A percentile compares a stretch with the other conserved stretches of the same genome.
Evolutionary conservation across 2,329 filamentous ascomycete genomes (phyloP).

Genomic region (Nigrospora sphaerica): DNA sequence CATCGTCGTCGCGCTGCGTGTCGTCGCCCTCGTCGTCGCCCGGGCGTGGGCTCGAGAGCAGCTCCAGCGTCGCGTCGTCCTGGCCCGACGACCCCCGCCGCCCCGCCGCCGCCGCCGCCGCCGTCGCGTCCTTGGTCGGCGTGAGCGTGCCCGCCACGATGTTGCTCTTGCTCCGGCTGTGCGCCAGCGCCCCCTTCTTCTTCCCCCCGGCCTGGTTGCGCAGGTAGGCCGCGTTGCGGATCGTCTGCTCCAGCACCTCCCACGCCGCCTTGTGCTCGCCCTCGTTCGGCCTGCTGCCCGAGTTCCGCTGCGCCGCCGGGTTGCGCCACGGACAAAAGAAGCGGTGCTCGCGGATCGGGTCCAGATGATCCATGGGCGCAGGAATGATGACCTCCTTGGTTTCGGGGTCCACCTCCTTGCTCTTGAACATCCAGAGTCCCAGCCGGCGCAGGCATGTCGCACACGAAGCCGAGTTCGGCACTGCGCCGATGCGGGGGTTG

Average conservation of each 20-base stretch:
- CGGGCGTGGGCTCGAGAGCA: constrained; percentile 11
- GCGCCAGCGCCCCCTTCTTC: constrained; percentile 19
- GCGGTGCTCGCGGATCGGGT: constrained; percentile 66
- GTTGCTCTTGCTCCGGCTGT: constrained; percentile 20
- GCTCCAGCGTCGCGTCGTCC: constrained; percentile 8
- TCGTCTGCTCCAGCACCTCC: constrained; percentile 44
- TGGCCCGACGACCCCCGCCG: neutral
- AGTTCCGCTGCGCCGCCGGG: constrained; percentile 50
- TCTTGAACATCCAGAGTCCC: constrained; percentile 90
- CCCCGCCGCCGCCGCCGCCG: neutral
- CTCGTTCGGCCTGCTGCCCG: constrained; percentile 27
- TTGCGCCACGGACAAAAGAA: constrained; percentile 82
- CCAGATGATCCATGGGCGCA: constrained; percentile 59
- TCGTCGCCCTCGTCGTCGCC: constrained; percentile 31
- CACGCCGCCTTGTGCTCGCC: constrained; percentile 40
- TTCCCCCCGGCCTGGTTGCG: constrained; percentile 23
- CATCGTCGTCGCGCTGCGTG: constrained; percentile 47
- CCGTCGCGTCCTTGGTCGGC: neutral
- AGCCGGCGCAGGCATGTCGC: constrained; percentile 80
- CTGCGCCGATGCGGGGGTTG: constrained; percentile 46
- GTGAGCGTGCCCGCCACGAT: neutral
- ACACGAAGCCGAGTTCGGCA: constrained; percentile 71
- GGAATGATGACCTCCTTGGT: constrained; percentile 45
- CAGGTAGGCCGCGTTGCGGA: constrained; percentile 53
- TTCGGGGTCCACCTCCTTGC: constrained; percentile 55